A percentile compares a stretch with the other conserved stretches of the same genome.
Conservation (phyloP, 2,329 filamentous ascomycete genomes). For the Blumeriella jaapii region DNA sequence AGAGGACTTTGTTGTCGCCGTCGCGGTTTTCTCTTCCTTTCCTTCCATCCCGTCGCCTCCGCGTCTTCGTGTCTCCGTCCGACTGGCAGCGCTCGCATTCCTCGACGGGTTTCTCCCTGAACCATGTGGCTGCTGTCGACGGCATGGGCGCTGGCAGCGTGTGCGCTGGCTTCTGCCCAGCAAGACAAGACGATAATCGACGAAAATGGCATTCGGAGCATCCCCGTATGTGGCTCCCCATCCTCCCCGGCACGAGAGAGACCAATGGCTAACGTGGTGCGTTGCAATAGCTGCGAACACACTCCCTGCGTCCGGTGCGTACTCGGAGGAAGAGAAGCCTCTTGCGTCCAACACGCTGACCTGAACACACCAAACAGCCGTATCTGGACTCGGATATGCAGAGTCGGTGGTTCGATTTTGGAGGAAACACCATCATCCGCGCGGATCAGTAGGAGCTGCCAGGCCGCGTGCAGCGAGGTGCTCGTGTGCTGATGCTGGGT, state of each 20-base stretch:
- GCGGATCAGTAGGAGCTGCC: conserved; percentile 47
- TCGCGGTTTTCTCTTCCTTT: conserved; percentile 1
- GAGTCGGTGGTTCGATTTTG: conserved; percentile 98
- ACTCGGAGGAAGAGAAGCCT: conserved; percentile 1
- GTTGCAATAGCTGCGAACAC: conserved; percentile 61
- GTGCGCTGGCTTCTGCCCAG: conserved; percentile 25
- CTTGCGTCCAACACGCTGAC: conserved; percentile 5
- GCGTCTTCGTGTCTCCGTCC: too few species aligned
- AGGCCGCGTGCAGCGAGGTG: background rate
- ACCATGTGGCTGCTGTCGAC: conserved; percentile 25
- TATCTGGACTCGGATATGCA: conserved; percentile 98
- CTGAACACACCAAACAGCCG: conserved; percentile 46
- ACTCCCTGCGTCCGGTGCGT: conserved; percentile 67
- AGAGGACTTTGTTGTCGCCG: too few species aligned
- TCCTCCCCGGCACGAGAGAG: background rate
- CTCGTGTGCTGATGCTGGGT: conserved; percentile 19
- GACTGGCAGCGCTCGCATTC: too few species aligned
- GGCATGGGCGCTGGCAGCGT: conserved; percentile 27
- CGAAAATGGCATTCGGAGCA: conserved; percentile 44
- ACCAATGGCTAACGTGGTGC: conserved; percentile 15
- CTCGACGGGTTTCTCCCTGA: too few species aligned
- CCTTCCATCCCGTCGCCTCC: conserved; percentile 2
- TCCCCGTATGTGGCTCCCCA: conserved; percentile 39
- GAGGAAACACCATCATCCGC: conserved; percentile 80
- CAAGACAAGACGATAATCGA: conserved; percentile 28